Evolutionary conservation across 768 basidiomycete species (phyloP).

Genomic region (Punctularia strigosozonata): DNA sequence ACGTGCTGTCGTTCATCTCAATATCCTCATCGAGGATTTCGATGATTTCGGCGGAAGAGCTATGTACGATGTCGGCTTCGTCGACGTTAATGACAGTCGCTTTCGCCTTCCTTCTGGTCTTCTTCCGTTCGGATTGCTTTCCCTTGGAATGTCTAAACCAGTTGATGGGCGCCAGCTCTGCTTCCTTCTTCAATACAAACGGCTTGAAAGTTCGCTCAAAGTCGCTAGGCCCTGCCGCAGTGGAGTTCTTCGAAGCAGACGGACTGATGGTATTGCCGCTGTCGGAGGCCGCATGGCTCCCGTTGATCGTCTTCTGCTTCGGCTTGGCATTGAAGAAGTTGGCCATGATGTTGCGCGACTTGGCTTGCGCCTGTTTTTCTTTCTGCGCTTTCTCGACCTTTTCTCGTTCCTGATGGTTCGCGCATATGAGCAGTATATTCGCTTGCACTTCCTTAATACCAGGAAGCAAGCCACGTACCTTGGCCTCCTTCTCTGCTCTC

Average conservation of each 20-base stretch:
- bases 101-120: conserved; percentile 12
- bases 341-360: conserved; percentile 64
- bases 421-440: no score
- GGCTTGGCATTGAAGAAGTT: conserved; percentile 71
- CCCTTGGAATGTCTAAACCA: conserved; percentile 35
- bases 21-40: conserved; percentile 6
- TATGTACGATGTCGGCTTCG: conserved; percentile 26
- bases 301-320: conserved; percentile 20
- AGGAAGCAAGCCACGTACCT: no score
- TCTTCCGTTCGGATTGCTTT: conserved; percentile 14
- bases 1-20: conserved; percentile 13
- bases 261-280: conserved; percentile 10
- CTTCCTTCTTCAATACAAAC: conserved; percentile 68
- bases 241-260: conserved; percentile 22
- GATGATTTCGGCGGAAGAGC: background rate
- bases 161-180: conserved; percentile 60
- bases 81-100: conserved; percentile 53
- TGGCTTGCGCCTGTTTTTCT: conserved; percentile 56
- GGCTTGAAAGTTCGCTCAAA: conserved; percentile 72
- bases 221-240: conserved; percentile 28
- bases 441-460: no score
- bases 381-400: conserved; percentile 65
- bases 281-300: conserved; percentile 9
- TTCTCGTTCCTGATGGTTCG: conserved; percentile 52
- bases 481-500: no score